phyloP scores from a whole-genome alignment of 192 early-diverging fungal species.

The Coemansia sp. region DNA sequence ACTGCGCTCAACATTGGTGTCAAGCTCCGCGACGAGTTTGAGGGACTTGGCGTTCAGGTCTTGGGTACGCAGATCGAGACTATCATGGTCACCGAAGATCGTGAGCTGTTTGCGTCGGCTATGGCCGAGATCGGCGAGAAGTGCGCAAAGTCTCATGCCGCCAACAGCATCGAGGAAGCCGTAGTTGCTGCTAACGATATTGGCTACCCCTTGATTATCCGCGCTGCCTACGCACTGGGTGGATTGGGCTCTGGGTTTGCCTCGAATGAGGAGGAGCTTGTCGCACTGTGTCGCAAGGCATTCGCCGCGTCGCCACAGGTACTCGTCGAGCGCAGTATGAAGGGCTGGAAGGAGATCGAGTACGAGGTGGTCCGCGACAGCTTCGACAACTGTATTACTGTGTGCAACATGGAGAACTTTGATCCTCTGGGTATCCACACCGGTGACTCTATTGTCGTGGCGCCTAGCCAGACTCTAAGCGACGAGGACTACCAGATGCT shows the following conservation, averaged over 20 bases:
- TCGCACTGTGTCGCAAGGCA: conserved; percentile 77
- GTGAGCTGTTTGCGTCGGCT: conserved; percentile 87
- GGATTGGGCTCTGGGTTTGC: conserved; percentile 98
- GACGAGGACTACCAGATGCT: conserved; percentile 99
- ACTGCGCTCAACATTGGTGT: conserved; percentile 98
- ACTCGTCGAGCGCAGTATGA: conserved; percentile 94
- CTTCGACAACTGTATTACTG: conserved; percentile 96
- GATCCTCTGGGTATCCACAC: conserved; percentile 99
- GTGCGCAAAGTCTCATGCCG: conserved; percentile 86
- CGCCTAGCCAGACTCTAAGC: conserved; percentile 93
- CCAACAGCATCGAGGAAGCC: conserved; percentile 81
- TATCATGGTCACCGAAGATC: conserved; percentile 96
- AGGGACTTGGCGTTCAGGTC: conserved; percentile 83
- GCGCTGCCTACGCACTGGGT: conserved; percentile 94
- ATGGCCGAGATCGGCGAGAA: conserved; percentile 88
- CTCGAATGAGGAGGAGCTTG: conserved; percentile 79
- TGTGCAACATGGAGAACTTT: conserved; percentile 99
- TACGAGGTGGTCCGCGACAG: conserved; percentile 96
- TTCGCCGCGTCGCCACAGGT: conserved; percentile 94
- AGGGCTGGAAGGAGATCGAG: conserved; percentile 99
- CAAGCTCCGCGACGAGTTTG: conserved; percentile 84
- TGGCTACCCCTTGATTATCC: conserved; percentile 94
- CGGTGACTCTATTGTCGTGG: conserved; percentile 99
- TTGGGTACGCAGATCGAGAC: conserved; percentile 95
- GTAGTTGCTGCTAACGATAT: conserved; percentile 80